Evolutionary conservation across 768 basidiomycete genomes (phyloP).

Genomic region (Omphalotus guepiniiformis): DNA sequence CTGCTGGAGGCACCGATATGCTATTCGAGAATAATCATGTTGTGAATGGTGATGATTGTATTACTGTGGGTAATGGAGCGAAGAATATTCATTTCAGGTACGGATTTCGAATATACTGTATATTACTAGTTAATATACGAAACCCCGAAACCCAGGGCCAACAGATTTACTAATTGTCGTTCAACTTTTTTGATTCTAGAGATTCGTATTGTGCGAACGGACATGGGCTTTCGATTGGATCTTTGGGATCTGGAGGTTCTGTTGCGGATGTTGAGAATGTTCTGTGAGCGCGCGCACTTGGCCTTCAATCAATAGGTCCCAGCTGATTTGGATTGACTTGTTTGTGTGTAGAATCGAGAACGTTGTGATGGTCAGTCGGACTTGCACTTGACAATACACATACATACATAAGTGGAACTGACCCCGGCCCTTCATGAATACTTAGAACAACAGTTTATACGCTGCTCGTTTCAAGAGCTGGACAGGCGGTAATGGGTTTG

Average conservation of each 20-base stretch:
- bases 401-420: too few species aligned
- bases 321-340: not conserved
- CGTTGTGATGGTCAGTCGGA: slow-evolving; percentile 34
- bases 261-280: slow-evolving; percentile 56
- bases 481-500: slow-evolving; percentile 57
- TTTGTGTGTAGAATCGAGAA: slow-evolving; percentile 36
- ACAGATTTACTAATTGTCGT: too few species aligned
- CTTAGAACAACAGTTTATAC: slow-evolving; percentile 47
- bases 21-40: slow-evolving; percentile 57
- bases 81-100: slow-evolving; percentile 50
- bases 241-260: slow-evolving; percentile 34
- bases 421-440: too few species aligned
- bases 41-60: slow-evolving; percentile 58
- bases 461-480: slow-evolving; percentile 68
- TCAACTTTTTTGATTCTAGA: slow-evolving; percentile 21
- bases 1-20: slow-evolving; percentile 51
- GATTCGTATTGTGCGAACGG: slow-evolving; percentile 53
- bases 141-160: too few species aligned
- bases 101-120: not conserved
- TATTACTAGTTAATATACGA: not conserved
- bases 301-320: not conserved
- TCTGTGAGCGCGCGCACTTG: slow-evolving; percentile 30
- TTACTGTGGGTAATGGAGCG: slow-evolving; percentile 54
- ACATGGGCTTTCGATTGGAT: slow-evolving; percentile 58
- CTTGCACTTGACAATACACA: not conserved